These are phyloP conservation scores for Rhizopogon vulgaris DNA, from an alignment of 768 basidiomycete genomes.

Conservation along the genomic window DNA sequence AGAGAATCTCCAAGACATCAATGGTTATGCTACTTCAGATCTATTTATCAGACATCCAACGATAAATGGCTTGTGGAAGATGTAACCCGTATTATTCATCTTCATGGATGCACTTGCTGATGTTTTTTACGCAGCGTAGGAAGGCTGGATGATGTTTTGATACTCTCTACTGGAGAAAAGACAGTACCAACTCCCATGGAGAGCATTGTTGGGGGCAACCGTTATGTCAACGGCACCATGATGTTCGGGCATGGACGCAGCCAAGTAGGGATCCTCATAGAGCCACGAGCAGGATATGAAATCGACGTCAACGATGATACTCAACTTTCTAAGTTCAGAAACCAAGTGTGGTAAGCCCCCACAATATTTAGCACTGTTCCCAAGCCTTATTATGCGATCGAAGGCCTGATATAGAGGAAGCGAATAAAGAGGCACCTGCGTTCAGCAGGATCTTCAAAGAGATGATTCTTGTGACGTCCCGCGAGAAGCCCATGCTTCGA, in stretches of 20 bases:
- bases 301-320: constrained; percentile 25
- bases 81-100: no score
- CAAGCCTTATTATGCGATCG: background rate
- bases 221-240: constrained; percentile 18
- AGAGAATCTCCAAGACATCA: constrained; percentile 30
- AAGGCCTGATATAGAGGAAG: constrained; percentile 36
- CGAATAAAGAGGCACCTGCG: constrained; percentile 32
- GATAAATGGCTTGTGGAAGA: constrained; percentile 34
- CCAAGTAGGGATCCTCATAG: constrained; percentile 24
- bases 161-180: constrained; percentile 28
- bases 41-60: constrained; percentile 39
- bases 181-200: constrained; percentile 31
- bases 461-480: constrained; percentile 41
- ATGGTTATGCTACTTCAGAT: constrained; percentile 40
- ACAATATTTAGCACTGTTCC: background rate
- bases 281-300: constrained; percentile 25
- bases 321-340: constrained; percentile 26
- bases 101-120: background rate
- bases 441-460: constrained; percentile 44
- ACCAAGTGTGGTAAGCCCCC: constrained; percentile 30
- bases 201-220: constrained; percentile 12
- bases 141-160: constrained; percentile 29
- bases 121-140: constrained; percentile 26
- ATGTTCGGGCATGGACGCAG: constrained; percentile 35
- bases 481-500: constrained; percentile 38